phyloP scores from a whole-genome alignment of 352 stramenopile species.

The Saprolegnia parasitica region DNA sequence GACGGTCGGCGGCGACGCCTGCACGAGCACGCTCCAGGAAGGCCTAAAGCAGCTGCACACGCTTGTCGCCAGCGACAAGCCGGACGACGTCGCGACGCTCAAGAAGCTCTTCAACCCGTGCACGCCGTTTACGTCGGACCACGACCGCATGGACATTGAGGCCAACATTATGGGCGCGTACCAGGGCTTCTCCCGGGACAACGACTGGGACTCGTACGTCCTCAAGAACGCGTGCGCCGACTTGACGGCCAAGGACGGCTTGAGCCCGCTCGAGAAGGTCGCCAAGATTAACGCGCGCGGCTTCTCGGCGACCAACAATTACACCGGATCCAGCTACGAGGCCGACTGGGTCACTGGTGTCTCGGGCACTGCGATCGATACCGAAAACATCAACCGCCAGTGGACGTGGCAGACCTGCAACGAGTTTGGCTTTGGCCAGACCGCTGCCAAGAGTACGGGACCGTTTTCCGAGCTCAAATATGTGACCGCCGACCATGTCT shows the following conservation, averaged over 20 bases:
- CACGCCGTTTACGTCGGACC: conserved; percentile 10
- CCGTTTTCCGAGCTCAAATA: conserved; percentile 60
- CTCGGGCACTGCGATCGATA: conserved; percentile 73
- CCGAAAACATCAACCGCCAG: conserved; percentile 36
- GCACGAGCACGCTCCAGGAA: conserved; percentile 52
- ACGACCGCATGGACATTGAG: conserved; percentile 23
- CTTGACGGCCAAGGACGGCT: neutral
- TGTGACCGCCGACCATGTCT: conserved; percentile 73
- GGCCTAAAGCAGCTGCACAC: conserved; percentile 38
- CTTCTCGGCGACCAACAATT: conserved; percentile 32
- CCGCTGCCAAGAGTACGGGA: conserved; percentile 31
- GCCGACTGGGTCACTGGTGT: conserved; percentile 58
- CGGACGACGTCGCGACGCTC: conserved; percentile 19
- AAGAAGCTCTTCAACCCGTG: conserved; percentile 25
- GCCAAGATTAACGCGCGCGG: neutral
- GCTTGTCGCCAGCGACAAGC: conserved; percentile 15
- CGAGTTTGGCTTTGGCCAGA: conserved; percentile 84
- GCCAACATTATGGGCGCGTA: conserved; percentile 6
- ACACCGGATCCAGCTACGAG: conserved; percentile 72
- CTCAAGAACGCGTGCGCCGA: conserved; percentile 2
- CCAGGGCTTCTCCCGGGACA: conserved; percentile 2
- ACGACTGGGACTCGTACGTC: conserved; percentile 11
- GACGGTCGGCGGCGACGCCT: conserved; percentile 48
- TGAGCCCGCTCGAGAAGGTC: conserved; percentile 25
- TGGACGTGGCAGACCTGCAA: conserved; percentile 58